A percentile compares a stretch with the other conserved stretches of the same genome.
Evolutionary conservation across 2,329 filamentous ascomycete genomes (phyloP).

Genomic region (Fusarium algeriense): DNA sequence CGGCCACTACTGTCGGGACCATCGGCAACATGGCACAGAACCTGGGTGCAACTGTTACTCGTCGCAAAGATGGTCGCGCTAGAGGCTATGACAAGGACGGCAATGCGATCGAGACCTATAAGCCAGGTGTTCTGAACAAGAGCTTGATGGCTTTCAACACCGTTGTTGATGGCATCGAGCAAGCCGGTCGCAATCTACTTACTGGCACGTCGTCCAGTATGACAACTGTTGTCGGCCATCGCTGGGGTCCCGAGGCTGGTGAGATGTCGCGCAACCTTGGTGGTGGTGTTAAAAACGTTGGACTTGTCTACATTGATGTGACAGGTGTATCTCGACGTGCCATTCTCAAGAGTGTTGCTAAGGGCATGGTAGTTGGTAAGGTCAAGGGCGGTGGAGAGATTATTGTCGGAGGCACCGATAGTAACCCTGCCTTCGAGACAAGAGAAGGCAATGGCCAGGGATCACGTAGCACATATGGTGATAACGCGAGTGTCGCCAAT

Average conservation of each 20-base stretch:
- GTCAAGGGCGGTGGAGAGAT: constrained; percentile 80
- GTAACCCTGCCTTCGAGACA: constrained; percentile 39
- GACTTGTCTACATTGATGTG: constrained; percentile 96
- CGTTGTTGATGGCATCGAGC: constrained; percentile 91
- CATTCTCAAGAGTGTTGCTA: constrained; percentile 93
- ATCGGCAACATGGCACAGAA: constrained; percentile 90
- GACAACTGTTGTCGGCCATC: constrained; percentile 87
- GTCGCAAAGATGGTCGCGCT: constrained; percentile 63
- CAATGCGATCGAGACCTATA: constrained; percentile 74
- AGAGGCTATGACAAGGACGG: constrained; percentile 79
- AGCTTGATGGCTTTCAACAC: constrained; percentile 96
- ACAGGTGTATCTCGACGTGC: constrained; percentile 90
- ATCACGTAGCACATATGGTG: constrained; percentile 45
- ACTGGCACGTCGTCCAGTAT: constrained; percentile 81
- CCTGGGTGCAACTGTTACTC: constrained; percentile 78
- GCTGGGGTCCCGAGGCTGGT: constrained; percentile 88
- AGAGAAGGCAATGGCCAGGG: constrained; percentile 42
- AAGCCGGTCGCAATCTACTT: constrained; percentile 83
- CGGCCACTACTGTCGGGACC: constrained; percentile 87
- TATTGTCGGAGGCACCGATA: constrained; percentile 76
- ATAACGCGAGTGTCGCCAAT: constrained; percentile 46
- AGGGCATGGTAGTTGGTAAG: constrained; percentile 92
- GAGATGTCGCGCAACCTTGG: constrained; percentile 80
- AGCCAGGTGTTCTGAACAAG: constrained; percentile 94
- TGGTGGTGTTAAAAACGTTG: constrained; percentile 94